Evolutionary conservation across 257 asterid species (phyloP).

Genomic region (Capsicum pubescens): DNA sequence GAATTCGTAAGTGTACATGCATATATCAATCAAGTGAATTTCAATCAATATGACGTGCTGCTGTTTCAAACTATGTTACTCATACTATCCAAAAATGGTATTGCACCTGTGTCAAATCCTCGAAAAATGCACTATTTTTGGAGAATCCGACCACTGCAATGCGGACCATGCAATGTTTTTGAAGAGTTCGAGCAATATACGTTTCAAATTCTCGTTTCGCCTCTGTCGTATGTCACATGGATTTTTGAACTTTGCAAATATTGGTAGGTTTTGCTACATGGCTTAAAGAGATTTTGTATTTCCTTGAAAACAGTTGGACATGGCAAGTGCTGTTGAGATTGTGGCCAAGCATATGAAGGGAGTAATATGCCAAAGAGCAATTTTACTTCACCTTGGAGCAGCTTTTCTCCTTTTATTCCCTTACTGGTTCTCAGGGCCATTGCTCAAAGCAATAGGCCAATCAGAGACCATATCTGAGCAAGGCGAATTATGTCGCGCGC

Average conservation of each 20-base stretch:
- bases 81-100: too few relatives aligned
- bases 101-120: too few relatives aligned
- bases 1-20: too few relatives aligned
- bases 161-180: too few relatives aligned
- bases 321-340: constrained; percentile 50
- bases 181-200: too few relatives aligned
- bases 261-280: neutral
- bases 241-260: neutral
- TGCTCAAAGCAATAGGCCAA: constrained; percentile 40
- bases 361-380: constrained; percentile 44
- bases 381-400: constrained; percentile 38
- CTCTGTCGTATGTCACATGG: neutral
- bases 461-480: constrained; percentile 37
- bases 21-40: too few relatives aligned
- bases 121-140: too few relatives aligned
- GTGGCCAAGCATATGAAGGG: constrained; percentile 50
- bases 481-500: constrained; percentile 34
- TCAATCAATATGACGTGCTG: too few relatives aligned
- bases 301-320: constrained; percentile 36
- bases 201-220: neutral
- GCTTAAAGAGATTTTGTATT: neutral
- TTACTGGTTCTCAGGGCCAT: constrained; percentile 38
- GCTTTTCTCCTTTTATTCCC: constrained; percentile 36
- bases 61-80: too few relatives aligned
- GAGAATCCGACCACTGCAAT: too few relatives aligned